A percentile compares a stretch with the other conserved stretches of the same genome.
phyloP scores from a whole-genome alignment of 2,329 filamentous ascomycete species.

The Penicillium janthinellum region DNA sequence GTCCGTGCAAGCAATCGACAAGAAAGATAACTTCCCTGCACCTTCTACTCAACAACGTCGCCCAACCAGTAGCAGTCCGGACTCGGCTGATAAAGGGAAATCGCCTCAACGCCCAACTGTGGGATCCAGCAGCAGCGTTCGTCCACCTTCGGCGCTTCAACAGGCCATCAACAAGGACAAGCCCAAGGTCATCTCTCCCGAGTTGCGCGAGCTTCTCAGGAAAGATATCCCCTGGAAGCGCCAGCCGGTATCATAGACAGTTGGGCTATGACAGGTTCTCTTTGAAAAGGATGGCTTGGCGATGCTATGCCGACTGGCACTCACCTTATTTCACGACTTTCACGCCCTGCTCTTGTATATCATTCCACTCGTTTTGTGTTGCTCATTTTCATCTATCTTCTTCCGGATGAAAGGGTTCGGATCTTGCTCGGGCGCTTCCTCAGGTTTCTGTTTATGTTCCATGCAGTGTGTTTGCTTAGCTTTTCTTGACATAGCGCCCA shows the following conservation, averaged over 20 bases:
- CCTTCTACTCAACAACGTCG: slow-evolving; percentile 53
- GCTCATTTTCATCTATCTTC: not conserved
- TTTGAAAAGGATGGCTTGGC: not conserved
- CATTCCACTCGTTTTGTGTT: slow-evolving; percentile 1
- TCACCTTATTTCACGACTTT: not conserved
- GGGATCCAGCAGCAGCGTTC: slow-evolving; percentile 31
- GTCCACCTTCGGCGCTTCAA: slow-evolving; percentile 21
- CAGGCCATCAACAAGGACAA: slow-evolving; percentile 30
- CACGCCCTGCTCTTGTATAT: not conserved
- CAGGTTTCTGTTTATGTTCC: not conserved
- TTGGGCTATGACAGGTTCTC: not conserved
- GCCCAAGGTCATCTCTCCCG: slow-evolving; percentile 62
- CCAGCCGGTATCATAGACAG: slow-evolving; percentile 14
- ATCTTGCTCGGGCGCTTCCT: not conserved
- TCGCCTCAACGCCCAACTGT: slow-evolving; percentile 26
- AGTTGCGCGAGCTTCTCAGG: slow-evolving; percentile 63
- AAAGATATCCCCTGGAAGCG: slow-evolving; percentile 56
- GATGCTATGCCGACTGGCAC: too few species aligned
- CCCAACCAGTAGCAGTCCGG: slow-evolving; percentile 27
- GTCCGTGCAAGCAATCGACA: slow-evolving; percentile 87
- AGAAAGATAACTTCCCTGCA: slow-evolving; percentile 80
- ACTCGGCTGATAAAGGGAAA: slow-evolving; percentile 36
- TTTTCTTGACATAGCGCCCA: not conserved
- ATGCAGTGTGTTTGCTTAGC: not conserved
- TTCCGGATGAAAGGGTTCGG: not conserved